Base-by-base conservation (phyloP, 441 rosid genomes). In the Lepidium campestre region DNA sequence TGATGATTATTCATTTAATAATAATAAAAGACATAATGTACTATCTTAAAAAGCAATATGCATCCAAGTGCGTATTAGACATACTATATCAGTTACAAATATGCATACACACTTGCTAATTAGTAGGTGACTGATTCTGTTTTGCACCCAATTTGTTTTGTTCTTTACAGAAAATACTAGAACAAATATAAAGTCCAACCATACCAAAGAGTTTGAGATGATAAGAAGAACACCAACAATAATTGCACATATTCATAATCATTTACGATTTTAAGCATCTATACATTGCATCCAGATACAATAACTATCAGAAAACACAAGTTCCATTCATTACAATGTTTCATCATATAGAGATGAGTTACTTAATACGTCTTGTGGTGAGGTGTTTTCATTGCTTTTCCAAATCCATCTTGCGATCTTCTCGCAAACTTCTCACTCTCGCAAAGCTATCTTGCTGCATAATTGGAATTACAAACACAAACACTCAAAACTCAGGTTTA, bases 371-470 rank as follows among this genome's bases (percentile, higher is more conserved):
- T 8, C 32, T 40, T 52, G 40, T 75, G 77, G 37, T 82, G 65
- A 62, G 87, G 85, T 76, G 67, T 42, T 68, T 72, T 78, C 42
- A 66, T 76, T n/a, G 64, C 71, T 59, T 67, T 77, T 80, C 93
- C 8, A 86, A 74, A 76, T 86, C 91, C 71, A 70, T 77, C 85
- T 83, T 86, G 85, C 94, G 79, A 42, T 77, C 77, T 72, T 85
- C 91, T 73, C 91, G 83, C 77, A 86, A 57, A 62, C 87, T 87
- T 68, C 72, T 81, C 70, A 89, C 73, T 18, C 72, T 39, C 34
- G 37, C 58, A 73, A 74, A 82, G 48, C 78, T 75, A 10, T 80
- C 65, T 80, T 89, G 86, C 98, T 87, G 91, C 75, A 59, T 75
- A 62, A 57, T 25, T 48, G 64, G 55, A 66, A 69, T 54, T 19